Percentiles rank a stretch among this genome's conserved stretches.
phyloP scores from a whole-genome alignment of 164 flowering plant genomes.

The Annona squamosa region DNA sequence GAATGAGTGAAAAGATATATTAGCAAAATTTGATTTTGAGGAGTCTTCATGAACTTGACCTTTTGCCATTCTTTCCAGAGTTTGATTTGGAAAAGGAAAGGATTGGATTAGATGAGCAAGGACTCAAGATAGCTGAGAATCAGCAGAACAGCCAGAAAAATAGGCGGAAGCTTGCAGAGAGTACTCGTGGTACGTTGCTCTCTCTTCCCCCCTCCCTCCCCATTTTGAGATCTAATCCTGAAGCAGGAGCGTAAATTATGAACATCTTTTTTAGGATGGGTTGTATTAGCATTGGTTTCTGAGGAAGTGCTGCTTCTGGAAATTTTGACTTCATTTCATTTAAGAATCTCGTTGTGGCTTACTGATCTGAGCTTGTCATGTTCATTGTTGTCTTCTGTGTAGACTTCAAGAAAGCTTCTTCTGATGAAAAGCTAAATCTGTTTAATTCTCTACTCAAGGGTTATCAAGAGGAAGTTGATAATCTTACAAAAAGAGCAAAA shows the following conservation, averaged over 20 bases:
- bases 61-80: conserved; percentile 34
- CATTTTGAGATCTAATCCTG: neutral
- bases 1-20: neutral
- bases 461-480: conserved; percentile 98
- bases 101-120: conserved; percentile 85
- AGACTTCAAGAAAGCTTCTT: conserved; percentile 93
- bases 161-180: conserved; percentile 94
- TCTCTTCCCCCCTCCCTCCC: neutral
- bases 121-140: conserved; percentile 91
- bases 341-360: neutral
- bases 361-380: neutral
- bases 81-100: conserved; percentile 95
- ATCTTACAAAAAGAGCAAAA: conserved; percentile 94
- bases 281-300: neutral
- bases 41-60: conserved; percentile 2
- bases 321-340: neutral
- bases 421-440: conserved; percentile 75
- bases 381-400: conserved; percentile 3
- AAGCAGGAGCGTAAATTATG: neutral
- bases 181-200: conserved; percentile 67
- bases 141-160: conserved; percentile 98
- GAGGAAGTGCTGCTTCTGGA: neutral
- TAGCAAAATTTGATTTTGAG: neutral
- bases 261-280: neutral
- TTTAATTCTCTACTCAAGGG: conserved; percentile 92